These are phyloP conservation scores for Gossypium rotundifolium DNA, from an alignment of 345 rosid species.

Conservation along the genomic window DNA sequence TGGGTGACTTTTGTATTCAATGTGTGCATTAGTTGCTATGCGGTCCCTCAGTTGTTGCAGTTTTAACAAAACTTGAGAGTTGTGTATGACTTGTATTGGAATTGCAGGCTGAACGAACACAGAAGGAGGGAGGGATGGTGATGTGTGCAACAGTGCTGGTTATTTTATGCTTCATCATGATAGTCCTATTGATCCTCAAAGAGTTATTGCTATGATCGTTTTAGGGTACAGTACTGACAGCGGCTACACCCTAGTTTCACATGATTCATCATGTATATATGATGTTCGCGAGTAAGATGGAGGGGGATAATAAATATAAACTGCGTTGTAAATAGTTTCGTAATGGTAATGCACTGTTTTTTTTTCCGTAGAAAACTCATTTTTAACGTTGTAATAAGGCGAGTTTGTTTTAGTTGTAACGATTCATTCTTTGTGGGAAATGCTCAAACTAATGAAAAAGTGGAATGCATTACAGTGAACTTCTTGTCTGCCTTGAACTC, in stretches of 20 bases:
- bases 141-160: conserved; percentile 79
- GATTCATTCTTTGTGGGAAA: background rate
- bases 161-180: conserved; percentile 78
- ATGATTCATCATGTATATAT: background rate
- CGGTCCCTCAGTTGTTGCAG: no score
- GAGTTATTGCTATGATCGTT: conserved; percentile 42
- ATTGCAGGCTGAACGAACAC: conserved; percentile 84
- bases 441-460: background rate
- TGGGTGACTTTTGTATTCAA: background rate
- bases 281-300: background rate
- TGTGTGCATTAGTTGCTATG: background rate
- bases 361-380: background rate
- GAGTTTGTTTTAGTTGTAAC: background rate
- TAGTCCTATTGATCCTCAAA: conserved; percentile 76
- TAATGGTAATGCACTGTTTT: background rate
- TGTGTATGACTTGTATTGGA: background rate
- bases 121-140: conserved; percentile 84
- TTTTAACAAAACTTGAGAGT: background rate
- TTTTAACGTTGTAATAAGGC: background rate
- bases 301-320: background rate
- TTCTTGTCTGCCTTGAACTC: background rate
- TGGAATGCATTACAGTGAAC: background rate
- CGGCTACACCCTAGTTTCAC: background rate
- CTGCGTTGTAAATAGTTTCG: background rate
- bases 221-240: background rate